These are phyloP conservation scores for Coemansia sp. DNA, from an alignment of 192 early-diverging fungal genomes.

Conservation along the genomic window DNA sequence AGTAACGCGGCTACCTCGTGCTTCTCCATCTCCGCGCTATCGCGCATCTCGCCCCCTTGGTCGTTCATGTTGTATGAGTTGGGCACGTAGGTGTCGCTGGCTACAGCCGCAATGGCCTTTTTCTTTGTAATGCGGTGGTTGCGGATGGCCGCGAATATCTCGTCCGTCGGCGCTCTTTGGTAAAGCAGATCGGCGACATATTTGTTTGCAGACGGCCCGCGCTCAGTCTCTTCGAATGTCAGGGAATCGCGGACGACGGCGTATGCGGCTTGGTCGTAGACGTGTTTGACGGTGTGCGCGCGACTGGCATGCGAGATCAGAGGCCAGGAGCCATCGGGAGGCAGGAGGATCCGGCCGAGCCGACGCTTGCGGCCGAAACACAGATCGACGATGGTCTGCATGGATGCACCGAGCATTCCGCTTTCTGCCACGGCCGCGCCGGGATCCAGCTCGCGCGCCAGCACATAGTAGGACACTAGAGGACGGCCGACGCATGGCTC, in stretches of 20 bases:
- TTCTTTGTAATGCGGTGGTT: slow-evolving; percentile 55
- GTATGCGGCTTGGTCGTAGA: slow-evolving; percentile 50
- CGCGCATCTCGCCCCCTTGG: slow-evolving; percentile 8
- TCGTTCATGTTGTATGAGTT: not conserved
- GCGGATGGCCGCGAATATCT: slow-evolving; percentile 60
- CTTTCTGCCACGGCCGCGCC: slow-evolving; percentile 44
- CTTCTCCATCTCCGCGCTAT: slow-evolving; percentile 27
- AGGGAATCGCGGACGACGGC: slow-evolving; percentile 63
- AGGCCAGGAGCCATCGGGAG: slow-evolving; percentile 71
- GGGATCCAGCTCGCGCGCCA: slow-evolving; percentile 50
- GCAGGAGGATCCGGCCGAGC: slow-evolving; percentile 48
- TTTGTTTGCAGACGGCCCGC: slow-evolving; percentile 51
- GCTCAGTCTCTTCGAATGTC: slow-evolving; percentile 55
- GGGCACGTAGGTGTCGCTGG: slow-evolving; percentile 44
- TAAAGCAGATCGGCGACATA: slow-evolving; percentile 69
- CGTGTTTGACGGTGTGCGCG: slow-evolving; percentile 40
- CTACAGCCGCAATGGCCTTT: slow-evolving; percentile 41
- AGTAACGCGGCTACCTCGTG: slow-evolving; percentile 36
- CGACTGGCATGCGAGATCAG: slow-evolving; percentile 65
- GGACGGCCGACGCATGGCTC: slow-evolving; percentile 38
- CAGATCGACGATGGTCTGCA: slow-evolving; percentile 50
- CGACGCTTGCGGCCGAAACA: slow-evolving; percentile 51
- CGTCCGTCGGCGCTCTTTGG: slow-evolving; percentile 70
- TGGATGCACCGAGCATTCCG: slow-evolving; percentile 40
- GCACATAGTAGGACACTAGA: slow-evolving; percentile 45